These are phyloP conservation scores for Hirsutella rhossiliensis DNA, from an alignment of 2,329 filamentous ascomycete species.

Conservation along the genomic window DNA sequence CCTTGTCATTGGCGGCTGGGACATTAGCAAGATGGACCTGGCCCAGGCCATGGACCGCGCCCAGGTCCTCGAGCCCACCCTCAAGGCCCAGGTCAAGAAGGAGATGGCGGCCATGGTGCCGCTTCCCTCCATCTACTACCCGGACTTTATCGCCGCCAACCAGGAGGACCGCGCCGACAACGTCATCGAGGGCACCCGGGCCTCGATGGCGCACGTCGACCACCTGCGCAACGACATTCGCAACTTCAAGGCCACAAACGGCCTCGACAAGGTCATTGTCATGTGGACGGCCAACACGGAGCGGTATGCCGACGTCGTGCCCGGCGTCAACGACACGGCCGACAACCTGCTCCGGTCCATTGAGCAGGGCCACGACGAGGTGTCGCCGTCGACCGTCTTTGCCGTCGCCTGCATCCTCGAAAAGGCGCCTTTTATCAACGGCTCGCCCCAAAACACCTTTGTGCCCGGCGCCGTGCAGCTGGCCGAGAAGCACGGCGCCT, in stretches of 20 bases:
- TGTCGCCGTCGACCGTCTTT: constrained; percentile 93
- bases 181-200: constrained; percentile 69
- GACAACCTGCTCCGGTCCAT: constrained; percentile 87
- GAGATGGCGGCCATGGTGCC: constrained; percentile 85
- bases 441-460: constrained; percentile 97
- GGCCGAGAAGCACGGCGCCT: constrained; percentile 74
- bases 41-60: constrained; percentile 92
- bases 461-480: constrained; percentile 86
- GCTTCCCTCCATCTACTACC: constrained; percentile 93
- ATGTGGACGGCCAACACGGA: constrained; percentile 99
- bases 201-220: constrained; percentile 79
- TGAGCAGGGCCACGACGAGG: constrained; percentile 73
- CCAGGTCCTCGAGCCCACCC: constrained; percentile 83
- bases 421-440: constrained; percentile 90
- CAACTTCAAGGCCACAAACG: constrained; percentile 78
- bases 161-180: constrained; percentile 96
- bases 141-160: constrained; percentile 98
- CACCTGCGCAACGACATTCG: constrained; percentile 87
- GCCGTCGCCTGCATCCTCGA: constrained; percentile 91
- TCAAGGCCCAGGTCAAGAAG: constrained; percentile 84
- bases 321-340: constrained; percentile 90
- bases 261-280: constrained; percentile 88
- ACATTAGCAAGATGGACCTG: constrained; percentile 85
- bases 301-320: constrained; percentile 79
- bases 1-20: constrained; percentile 90